Evolutionary conservation across 2,329 filamentous ascomycete species (phyloP), one percentile per base, ranked within the genome.

Genomic region (Metarhizium anisopliae): DNA sequence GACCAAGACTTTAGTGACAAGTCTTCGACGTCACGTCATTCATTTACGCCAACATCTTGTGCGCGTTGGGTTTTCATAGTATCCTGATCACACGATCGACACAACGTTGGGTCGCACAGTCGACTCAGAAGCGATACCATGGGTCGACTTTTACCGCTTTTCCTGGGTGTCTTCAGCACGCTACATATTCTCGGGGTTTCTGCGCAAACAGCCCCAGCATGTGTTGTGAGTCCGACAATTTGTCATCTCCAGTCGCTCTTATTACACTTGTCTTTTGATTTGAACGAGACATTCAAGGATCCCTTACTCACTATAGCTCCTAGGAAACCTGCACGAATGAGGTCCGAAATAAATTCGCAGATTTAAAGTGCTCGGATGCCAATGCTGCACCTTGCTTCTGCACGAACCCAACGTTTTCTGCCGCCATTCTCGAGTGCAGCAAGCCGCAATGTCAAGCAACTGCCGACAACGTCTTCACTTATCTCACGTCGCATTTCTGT

Each of bases 381-480:
- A 60, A 63, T 47, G 62, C 70, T 32, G 63, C 63, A 20, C 61
- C 64, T 16, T 79, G 77, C 58, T 66, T 78, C 16, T 79, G 77
- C 59, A 61, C 58, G 32, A 69, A 69, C 11, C 54, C 64, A 1
- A 62, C 62, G 20, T 74, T 73, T 54, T 50, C 62, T 32, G 62
- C 62, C 55, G 72, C 71, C n/a, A 67, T 77, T 50, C 62, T 65
- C 25, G 74, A 77, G 51, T 78, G 75, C 56, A 68, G 61, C 49
- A 62, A 64, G 13, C 50, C 53, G 45, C 45, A 49, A 10, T 70
- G 67, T 57, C 62, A 58, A 45, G 65, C 62, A 47, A 60, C 58
- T 11, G 52, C 58, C 13, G 59, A 58, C 29, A 62, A 63, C 38
- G 59, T 67, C 36, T 53, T 55, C 13, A 55, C 53, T 11, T 59